Evolutionary conservation across 2,329 filamentous ascomycete genomes (phyloP).

Genomic region (Xylariaceae sp.): DNA sequence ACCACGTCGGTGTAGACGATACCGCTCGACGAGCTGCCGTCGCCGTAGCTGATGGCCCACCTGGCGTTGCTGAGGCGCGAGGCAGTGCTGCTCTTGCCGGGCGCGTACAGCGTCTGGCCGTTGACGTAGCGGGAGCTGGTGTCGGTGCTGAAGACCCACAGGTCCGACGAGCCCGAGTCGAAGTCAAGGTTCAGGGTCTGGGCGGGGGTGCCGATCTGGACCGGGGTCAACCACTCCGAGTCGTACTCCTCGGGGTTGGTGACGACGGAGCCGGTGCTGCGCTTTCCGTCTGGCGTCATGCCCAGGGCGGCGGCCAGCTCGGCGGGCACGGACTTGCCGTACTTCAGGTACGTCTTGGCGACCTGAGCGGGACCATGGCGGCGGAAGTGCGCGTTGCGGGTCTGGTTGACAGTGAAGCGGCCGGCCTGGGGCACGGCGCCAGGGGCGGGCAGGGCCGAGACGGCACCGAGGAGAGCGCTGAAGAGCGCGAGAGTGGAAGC

Average conservation of each 20-base stretch:
- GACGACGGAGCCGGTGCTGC: conserved; percentile 10
- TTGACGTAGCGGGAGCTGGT: conserved; percentile 11
- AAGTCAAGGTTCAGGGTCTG: conserved; percentile 26
- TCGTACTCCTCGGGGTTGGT: conserved; percentile 16
- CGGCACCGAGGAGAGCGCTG: conserved; percentile 14
- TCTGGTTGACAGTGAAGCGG: conserved; percentile 17
- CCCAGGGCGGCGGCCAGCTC: conserved; percentile 14
- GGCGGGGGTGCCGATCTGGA: conserved; percentile 23
- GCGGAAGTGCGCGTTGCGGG: conserved; percentile 18
- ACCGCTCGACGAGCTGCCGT: conserved; percentile 25
- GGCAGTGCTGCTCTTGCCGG: conserved; percentile 17
- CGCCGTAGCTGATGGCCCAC: conserved; percentile 24
- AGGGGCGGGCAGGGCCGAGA: conserved; percentile 15
- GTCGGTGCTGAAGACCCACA: conserved; percentile 26
- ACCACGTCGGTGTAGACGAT: conserved; percentile 27
- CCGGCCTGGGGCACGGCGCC: conserved; percentile 12
- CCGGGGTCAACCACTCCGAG: conserved; percentile 21
- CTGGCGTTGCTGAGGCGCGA: conserved; percentile 13
- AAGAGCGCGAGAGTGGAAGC: conserved; percentile 15
- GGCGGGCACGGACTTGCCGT: conserved; percentile 14
- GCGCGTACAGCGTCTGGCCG: conserved; percentile 22
- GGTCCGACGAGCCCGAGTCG: conserved; percentile 26
- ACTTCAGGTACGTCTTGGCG: conserved; percentile 22
- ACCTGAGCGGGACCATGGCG: conserved; percentile 15
- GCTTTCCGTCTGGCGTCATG: conserved; percentile 9